phyloP scores from a whole-genome alignment of 768 basidiomycete genomes.

The Kwoniella bestiolae region DNA sequence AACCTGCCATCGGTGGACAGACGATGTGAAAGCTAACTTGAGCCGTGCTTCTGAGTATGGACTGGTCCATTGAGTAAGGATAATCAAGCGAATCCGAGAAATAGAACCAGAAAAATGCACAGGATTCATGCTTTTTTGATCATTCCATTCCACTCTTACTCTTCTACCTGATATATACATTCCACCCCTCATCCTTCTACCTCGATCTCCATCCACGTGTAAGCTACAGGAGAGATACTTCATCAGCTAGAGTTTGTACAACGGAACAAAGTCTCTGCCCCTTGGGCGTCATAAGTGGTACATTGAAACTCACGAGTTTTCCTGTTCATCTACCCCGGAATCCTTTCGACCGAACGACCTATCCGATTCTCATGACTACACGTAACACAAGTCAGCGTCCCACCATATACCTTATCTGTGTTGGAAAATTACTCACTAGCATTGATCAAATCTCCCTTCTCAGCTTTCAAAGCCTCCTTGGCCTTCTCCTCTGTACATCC shows the following conservation, averaged over 20 bases:
- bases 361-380: constrained; percentile 34
- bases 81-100: no score
- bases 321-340: neutral
- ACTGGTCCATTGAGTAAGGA: no score
- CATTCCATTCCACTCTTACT: constrained; percentile 42
- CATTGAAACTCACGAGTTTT: neutral
- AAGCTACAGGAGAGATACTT: constrained; percentile 74
- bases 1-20: no score
- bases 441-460: constrained; percentile 91
- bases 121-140: constrained; percentile 4
- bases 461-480: constrained; percentile 84
- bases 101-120: neutral
- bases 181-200: constrained; percentile 81
- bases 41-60: no score
- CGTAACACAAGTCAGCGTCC: neutral
- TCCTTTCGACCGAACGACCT: constrained; percentile 2
- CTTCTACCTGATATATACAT: constrained; percentile 93
- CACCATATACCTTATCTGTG: neutral
- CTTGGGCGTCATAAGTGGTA: no score
- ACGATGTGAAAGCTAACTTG: no score
- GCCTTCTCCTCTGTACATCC: constrained; percentile 91
- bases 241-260: neutral
- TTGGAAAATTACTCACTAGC: constrained; percentile 71
- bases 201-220: constrained; percentile 89
- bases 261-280: neutral